phyloP scores from a whole-genome alignment of 805 yeast species.

The Yamadazyma nakazawae region DNA sequence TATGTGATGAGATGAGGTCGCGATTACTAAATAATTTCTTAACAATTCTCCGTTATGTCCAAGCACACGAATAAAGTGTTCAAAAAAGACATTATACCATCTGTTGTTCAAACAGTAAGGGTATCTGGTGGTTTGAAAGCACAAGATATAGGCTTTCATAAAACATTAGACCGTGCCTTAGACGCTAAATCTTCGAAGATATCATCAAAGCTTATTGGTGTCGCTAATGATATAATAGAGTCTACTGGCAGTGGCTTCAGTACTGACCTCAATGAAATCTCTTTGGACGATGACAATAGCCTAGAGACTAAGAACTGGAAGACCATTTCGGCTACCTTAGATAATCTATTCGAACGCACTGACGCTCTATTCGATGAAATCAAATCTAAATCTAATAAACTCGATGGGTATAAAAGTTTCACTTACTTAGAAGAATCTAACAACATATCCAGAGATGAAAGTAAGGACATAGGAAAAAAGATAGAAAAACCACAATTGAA shows the following conservation, averaged over 20 bases:
- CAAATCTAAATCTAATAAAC: constrained; percentile 13
- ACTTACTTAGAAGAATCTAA: constrained; percentile 51
- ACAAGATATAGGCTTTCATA: constrained; percentile 76
- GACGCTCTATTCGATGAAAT: constrained; percentile 62
- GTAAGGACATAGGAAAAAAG: constrained; percentile 20
- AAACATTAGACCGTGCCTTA: constrained; percentile 53
- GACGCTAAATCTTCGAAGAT: constrained; percentile 30
- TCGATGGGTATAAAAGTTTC: constrained; percentile 18
- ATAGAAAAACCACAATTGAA: constrained; percentile 65
- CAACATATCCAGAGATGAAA: constrained; percentile 11
- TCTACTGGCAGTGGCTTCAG: constrained; percentile 7
- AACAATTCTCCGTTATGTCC: not conserved
- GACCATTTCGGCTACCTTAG: constrained; percentile 58
- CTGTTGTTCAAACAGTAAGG: constrained; percentile 56
- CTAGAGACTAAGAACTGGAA: constrained; percentile 53
- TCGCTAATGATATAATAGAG: constrained; percentile 47
- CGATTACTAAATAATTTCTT: not conserved
- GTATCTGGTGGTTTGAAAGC: constrained; percentile 68
- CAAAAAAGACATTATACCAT: constrained; percentile 33
- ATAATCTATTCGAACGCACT: constrained; percentile 68
- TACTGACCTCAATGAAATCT: constrained; percentile 12
- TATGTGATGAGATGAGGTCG: constrained; percentile 14
- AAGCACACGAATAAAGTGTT: constrained; percentile 1
- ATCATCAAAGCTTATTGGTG: constrained; percentile 31
- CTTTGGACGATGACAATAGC: constrained; percentile 20